Evolutionary conservation across 1,284 basidiomycete species (phyloP).

Genomic region (Irpex lacteus): DNA sequence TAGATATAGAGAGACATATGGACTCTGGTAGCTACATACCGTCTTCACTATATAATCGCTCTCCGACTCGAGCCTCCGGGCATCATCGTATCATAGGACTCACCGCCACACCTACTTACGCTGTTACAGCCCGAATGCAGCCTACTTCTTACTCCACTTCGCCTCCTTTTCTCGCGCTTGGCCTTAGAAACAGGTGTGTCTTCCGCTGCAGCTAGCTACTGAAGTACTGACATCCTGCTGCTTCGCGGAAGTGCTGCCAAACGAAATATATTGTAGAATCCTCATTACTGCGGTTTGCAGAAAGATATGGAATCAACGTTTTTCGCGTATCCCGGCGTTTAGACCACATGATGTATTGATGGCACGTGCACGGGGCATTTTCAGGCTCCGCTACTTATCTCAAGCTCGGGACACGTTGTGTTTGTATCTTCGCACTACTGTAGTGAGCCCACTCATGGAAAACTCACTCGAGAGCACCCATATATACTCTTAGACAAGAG

Average conservation of each 20-base stretch:
- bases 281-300: not conserved
- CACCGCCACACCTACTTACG: not conserved
- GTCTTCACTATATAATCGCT: not conserved
- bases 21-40: not conserved
- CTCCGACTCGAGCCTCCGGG: not conserved
- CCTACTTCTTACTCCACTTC: not conserved
- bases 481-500: no score
- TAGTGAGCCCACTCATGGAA: not conserved
- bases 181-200: not conserved
- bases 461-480: no score
- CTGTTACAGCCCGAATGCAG: not conserved
- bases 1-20: not conserved
- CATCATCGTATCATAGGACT: not conserved
- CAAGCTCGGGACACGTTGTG: no score
- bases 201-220: not conserved
- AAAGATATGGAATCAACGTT: no score
- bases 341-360: no score
- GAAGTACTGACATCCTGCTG: not conserved
- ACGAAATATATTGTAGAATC: constrained; percentile 12
- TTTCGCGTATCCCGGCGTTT: no score
- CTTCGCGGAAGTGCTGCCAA: constrained; percentile 26
- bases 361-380: no score
- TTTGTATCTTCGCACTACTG: no score
- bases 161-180: not conserved
- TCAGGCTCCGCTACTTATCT: no score